Base-by-base conservation (phyloP, 768 basidiomycete species). In the Mycena belliarum region DNA sequence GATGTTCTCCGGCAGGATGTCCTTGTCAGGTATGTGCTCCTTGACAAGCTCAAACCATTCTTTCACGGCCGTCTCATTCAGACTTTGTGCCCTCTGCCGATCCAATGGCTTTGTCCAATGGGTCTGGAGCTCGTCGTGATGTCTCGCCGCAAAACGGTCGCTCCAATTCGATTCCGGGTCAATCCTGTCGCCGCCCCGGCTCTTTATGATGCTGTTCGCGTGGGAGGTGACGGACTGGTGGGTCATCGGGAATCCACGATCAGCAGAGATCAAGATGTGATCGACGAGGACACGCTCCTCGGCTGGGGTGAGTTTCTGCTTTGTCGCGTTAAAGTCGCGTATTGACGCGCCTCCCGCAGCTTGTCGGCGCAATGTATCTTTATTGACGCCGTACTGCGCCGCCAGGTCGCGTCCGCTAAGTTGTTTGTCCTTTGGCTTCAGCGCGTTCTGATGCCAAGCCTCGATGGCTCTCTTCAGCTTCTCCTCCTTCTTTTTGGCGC, bases 261-360 rank as follows among this genome's bases (percentile, higher is more conserved):
- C 69, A 7, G 71, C 63, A 9, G 67, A 69, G 35, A 61, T 35
- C 2, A 66, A n/a, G 23, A 73, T 66, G 46, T 67, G 69, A 24
- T 73, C 60, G 2, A 71, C 69, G n/a, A 77, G 63, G 3, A 67
- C 63, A 8, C 44, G 55, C 60, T 75, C 74, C 49, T 73, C 64
- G 2, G 57, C 38, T 6, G 8, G 40, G 18, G 40, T 41, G 21
- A 41, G 40, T 23, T 41, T 41, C 21, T 41, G 40, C 40, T 41
- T 41, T 5, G 11, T 5, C 40, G 11, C 40, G 40, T 41, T 41
- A 20, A 41, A 41, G 8, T 11, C 40, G 9, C 11, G 11, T 3
- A 35, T 35, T 35, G 33, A 35, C 29, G 6, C 7, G 7, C 29
- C 29, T 32, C 29, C 29, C 7, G 6, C 12, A 6, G 12, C 29